Percentiles rank a stretch among this genome's conserved stretches.
Conservation (phyloP, 2,329 filamentous ascomycete species). For the Canariomyces notabilis region DNA sequence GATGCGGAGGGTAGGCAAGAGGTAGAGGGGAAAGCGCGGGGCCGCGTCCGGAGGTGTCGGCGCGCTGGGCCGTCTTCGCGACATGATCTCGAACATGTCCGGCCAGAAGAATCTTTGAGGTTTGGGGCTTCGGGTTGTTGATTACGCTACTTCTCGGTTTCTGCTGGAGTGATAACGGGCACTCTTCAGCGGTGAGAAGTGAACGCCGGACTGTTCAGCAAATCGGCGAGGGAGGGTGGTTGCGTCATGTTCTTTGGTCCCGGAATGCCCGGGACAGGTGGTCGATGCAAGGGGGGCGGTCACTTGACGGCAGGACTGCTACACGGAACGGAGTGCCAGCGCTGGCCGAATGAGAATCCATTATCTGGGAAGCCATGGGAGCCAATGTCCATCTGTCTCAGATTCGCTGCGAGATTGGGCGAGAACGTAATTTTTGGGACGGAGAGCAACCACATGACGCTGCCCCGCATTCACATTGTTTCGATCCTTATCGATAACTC, state of each 20-base stretch:
- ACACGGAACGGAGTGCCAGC: background rate
- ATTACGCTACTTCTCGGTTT: too few species aligned
- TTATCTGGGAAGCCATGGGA: background rate
- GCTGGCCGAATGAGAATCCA: background rate
- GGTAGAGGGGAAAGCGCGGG: constrained; percentile 24
- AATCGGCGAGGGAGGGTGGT: background rate
- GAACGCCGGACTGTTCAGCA: constrained; percentile 1
- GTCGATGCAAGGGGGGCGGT: background rate
- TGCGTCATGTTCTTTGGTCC: too few species aligned
- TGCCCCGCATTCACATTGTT: constrained; percentile 13
- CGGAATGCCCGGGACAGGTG: background rate
- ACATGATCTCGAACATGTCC: constrained; percentile 19
- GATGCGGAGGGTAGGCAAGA: constrained; percentile 26
- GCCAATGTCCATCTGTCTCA: background rate
- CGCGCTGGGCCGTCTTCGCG: constrained; percentile 4
- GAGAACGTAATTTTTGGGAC: constrained; percentile 4
- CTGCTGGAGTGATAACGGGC: too few species aligned
- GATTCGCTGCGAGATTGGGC: constrained; percentile 3
- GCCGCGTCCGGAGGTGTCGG: constrained; percentile 1
- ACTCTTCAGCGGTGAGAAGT: background rate
- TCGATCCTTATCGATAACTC: constrained; percentile 6
- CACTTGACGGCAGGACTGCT: background rate
- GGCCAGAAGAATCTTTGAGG: background rate
- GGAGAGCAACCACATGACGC: constrained; percentile 10
- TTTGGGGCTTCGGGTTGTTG: background rate